phyloP scores from a whole-genome alignment of 345 rosid genomes.

The Atalantia buxifolia region DNA sequence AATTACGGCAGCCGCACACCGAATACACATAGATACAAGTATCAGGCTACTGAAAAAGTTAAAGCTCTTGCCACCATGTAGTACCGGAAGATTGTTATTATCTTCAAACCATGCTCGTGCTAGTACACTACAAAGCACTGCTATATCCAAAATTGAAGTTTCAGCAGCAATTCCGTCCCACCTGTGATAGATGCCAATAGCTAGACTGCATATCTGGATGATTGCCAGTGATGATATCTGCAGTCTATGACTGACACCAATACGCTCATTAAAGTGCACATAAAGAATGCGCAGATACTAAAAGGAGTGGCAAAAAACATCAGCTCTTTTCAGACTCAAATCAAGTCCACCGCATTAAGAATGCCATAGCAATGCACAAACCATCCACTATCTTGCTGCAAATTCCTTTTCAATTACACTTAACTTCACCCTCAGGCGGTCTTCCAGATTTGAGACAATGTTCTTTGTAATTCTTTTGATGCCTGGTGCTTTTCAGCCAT shows the following conservation, averaged over 20 bases:
- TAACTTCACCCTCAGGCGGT: conserved; percentile 62
- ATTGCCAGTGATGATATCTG: background rate
- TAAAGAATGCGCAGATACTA: background rate
- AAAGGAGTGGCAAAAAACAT: background rate
- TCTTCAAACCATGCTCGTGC: background rate
- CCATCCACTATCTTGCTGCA: conserved; percentile 33
- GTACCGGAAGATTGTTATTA: background rate
- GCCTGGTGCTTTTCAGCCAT: conserved; percentile 87
- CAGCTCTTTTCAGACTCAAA: background rate
- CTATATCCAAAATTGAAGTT: background rate
- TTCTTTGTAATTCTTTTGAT: conserved; percentile 80
- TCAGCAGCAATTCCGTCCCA: background rate
- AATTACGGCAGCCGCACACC: background rate
- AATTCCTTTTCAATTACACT: conserved; percentile 73
- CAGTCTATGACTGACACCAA: background rate
- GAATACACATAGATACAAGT: background rate
- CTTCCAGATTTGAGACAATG: conserved; percentile 56
- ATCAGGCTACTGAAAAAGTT: background rate
- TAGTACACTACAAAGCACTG: background rate
- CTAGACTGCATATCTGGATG: background rate
- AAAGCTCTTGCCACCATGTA: background rate
- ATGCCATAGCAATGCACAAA: background rate
- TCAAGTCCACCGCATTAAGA: background rate
- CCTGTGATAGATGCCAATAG: background rate
- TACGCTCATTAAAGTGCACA: background rate